Percentiles rank a stretch among this genome's conserved stretches.
phyloP scores from a whole-genome alignment of 768 basidiomycete species.

The Tephrocybe rancida region DNA sequence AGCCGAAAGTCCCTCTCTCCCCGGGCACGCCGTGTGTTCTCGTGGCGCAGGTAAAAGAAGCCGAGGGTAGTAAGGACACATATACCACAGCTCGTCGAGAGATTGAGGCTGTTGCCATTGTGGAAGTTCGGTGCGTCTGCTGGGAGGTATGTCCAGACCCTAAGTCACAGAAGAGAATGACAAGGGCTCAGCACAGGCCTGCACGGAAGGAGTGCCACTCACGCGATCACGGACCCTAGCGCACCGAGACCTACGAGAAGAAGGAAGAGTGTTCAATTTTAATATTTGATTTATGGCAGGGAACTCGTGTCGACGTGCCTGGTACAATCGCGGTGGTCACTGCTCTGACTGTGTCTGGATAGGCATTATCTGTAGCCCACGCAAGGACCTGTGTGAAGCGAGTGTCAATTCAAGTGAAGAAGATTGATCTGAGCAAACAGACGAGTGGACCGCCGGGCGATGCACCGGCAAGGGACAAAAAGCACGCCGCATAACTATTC shows the following conservation, averaged over 20 bases:
- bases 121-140: slow-evolving; percentile 47
- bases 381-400: slow-evolving; percentile 31
- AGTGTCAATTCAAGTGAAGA: background rate
- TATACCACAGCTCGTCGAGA: slow-evolving; percentile 35
- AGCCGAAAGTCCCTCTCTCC: slow-evolving; percentile 44
- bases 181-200: background rate
- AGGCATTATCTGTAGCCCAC: slow-evolving; percentile 52
- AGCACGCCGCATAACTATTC: slow-evolving; percentile 47
- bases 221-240: slow-evolving; percentile 48
- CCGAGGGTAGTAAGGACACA: slow-evolving; percentile 32
- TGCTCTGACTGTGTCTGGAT: slow-evolving; percentile 50
- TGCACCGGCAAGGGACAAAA: slow-evolving; percentile 42
- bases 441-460: slow-evolving; percentile 37
- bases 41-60: slow-evolving; percentile 38
- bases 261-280: background rate
- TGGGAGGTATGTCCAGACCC: slow-evolving; percentile 51
- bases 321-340: slow-evolving; percentile 47
- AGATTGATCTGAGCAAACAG: background rate
- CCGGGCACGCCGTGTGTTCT: slow-evolving; percentile 44
- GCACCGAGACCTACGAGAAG: slow-evolving; percentile 37
- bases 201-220: slow-evolving; percentile 14
- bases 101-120: slow-evolving; percentile 48
- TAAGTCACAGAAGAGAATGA: slow-evolving; percentile 11
- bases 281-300: background rate
- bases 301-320: slow-evolving; percentile 21